Evolutionary conservation across 306 rosid species (phyloP).

Genomic region (Malus orientalis): DNA sequence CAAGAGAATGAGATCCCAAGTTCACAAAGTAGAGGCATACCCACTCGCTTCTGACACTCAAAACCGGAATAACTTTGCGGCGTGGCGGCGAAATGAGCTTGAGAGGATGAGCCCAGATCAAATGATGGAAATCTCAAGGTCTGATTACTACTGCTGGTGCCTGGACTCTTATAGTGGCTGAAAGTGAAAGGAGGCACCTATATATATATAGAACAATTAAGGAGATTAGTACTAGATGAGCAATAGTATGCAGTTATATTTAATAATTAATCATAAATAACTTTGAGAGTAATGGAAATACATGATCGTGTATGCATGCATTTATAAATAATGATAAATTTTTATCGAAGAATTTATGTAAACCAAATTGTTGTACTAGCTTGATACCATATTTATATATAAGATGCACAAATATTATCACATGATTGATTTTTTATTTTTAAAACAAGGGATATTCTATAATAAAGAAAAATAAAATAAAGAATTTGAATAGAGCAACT

Average conservation of each 20-base stretch:
- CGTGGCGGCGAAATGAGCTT: conserved; percentile 66
- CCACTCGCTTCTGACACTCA: conserved; percentile 70
- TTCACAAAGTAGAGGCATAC: conserved; percentile 45
- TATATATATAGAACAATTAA: not conserved
- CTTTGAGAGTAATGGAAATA: not conserved
- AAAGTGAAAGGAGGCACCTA: not conserved
- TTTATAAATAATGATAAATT: not conserved
- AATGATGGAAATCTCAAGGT: conserved; percentile 70
- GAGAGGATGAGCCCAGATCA: conserved; percentile 85
- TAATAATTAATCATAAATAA: not conserved
- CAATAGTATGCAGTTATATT: not conserved
- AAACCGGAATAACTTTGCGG: conserved; percentile 63
- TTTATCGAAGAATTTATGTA: not conserved
- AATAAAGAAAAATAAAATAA: not conserved
- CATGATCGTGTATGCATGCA: not conserved
- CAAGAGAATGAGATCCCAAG: conserved; percentile 70
- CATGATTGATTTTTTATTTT: no score
- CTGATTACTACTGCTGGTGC: conserved; percentile 98
- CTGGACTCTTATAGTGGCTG: conserved; percentile 41
- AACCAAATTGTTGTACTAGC: not conserved
- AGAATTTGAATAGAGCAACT: no score
- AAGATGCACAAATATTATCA: no score
- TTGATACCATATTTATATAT: not conserved
- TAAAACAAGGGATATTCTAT: not conserved
- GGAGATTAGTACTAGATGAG: not conserved